These are phyloP conservation scores for Omphalea diandra DNA, from an alignment of 441 rosid genomes.

Conservation along the genomic window DNA sequence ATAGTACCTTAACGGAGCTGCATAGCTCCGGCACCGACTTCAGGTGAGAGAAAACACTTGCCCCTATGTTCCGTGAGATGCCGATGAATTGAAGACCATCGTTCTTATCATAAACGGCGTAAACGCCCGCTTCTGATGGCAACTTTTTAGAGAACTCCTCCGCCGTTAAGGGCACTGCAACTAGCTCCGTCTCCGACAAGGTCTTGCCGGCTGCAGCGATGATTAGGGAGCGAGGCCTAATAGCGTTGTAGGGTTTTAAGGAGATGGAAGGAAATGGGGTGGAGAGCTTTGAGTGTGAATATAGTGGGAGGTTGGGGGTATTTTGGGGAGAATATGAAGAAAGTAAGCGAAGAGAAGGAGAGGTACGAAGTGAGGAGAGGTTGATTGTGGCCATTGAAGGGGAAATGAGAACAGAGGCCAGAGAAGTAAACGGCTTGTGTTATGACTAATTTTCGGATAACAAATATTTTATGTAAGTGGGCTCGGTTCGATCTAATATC, in stretches of 20 bases:
- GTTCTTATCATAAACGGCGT: constrained; percentile 67
- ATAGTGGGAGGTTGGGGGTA: constrained; percentile 37
- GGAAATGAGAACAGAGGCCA: neutral
- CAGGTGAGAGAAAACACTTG: constrained; percentile 61
- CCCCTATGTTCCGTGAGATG: constrained; percentile 72
- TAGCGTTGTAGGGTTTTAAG: constrained; percentile 26
- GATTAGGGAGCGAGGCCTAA: constrained; percentile 37
- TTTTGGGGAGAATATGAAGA: constrained; percentile 32
- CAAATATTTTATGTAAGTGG: neutral
- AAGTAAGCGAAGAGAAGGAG: constrained; percentile 38
- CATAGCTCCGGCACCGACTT: constrained; percentile 76
- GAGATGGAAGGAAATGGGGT: constrained; percentile 37
- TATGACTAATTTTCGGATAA: neutral
- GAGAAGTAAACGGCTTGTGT: too few relatives aligned
- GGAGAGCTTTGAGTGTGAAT: constrained; percentile 42
- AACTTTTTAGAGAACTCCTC: constrained; percentile 38
- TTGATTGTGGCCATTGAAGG: constrained; percentile 51
- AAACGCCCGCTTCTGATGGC: constrained; percentile 69
- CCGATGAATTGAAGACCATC: constrained; percentile 82
- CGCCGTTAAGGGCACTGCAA: constrained; percentile 38
- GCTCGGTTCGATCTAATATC: too few relatives aligned
- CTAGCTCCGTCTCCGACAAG: constrained; percentile 50
- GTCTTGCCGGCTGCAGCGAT: constrained; percentile 47
- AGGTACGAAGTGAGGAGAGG: constrained; percentile 34
- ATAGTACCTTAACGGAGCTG: constrained; percentile 63